Conservation (phyloP, 805 yeast species). For the Suhomyces sp. region DNA sequence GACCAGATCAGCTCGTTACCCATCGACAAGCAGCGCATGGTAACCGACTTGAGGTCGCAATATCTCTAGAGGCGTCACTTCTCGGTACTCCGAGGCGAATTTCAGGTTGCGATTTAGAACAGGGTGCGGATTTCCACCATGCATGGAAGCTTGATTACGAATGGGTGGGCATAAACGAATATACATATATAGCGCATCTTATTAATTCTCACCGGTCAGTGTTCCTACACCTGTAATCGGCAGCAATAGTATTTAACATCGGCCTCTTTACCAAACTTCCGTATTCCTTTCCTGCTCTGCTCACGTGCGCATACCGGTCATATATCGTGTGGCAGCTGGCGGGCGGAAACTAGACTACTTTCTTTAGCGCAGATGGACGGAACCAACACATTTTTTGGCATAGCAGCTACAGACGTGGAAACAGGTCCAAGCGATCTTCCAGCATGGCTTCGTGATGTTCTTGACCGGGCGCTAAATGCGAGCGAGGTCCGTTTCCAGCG, state of each 20-base stretch:
- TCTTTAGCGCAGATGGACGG: background rate
- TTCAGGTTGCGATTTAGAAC: background rate
- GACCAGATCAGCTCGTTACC: conserved; percentile 51
- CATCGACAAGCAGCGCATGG: conserved; percentile 53
- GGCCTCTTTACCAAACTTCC: background rate
- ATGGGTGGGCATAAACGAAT: background rate
- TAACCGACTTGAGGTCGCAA: conserved; percentile 52
- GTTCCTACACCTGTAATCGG: background rate
- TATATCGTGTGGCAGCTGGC: background rate
- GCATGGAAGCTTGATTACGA: background rate
- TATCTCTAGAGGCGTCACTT: conserved; percentile 33
- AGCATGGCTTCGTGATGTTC: conserved; percentile 30
- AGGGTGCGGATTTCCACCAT: background rate
- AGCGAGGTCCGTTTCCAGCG: conserved; percentile 23
- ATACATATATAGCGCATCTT: background rate
- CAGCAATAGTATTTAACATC: background rate
- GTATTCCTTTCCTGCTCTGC: background rate
- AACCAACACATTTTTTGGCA: background rate
- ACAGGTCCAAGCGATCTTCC: conserved; percentile 21
- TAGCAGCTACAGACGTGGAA: conserved; percentile 8
- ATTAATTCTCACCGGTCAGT: background rate
- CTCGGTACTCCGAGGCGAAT: background rate
- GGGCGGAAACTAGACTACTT: background rate
- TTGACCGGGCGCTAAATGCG: conserved; percentile 34
- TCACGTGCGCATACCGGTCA: background rate